Conservation (phyloP, 805 yeast species). For the Suhomyces vadensis region DNA sequence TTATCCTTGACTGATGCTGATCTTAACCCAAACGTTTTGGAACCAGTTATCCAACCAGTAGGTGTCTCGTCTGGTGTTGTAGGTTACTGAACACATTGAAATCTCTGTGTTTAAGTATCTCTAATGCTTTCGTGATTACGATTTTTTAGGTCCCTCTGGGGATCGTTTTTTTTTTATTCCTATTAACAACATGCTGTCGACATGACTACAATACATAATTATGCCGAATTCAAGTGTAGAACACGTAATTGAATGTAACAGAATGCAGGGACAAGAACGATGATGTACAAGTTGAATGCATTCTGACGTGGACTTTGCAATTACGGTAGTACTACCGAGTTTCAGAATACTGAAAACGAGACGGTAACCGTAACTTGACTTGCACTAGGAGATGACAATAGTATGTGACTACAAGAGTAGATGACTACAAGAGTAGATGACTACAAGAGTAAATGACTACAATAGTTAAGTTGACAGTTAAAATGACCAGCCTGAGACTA, state of each 20-base stretch:
- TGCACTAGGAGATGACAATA: too few relatives aligned
- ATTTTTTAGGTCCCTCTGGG: too few relatives aligned
- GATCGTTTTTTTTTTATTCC: slow-evolving; percentile 1
- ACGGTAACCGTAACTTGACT: too few relatives aligned
- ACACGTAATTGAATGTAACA: not conserved
- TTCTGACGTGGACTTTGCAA: too few relatives aligned
- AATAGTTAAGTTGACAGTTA: too few relatives aligned
- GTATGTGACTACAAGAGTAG: too few relatives aligned
- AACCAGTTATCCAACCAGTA: slow-evolving; percentile 61
- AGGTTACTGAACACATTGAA: not conserved
- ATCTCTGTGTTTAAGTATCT: not conserved
- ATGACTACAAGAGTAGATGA: too few relatives aligned
- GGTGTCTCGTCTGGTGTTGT: slow-evolving; percentile 71
- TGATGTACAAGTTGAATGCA: not conserved
- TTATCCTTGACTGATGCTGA: slow-evolving; percentile 61
- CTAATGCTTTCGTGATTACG: too few relatives aligned
- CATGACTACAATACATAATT: slow-evolving; percentile 16
- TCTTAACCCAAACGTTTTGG: slow-evolving; percentile 64
- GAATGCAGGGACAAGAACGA: not conserved
- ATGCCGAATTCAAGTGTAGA: not conserved
- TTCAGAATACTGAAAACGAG: too few relatives aligned
- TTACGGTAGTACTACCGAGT: too few relatives aligned
- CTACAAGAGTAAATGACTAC: too few relatives aligned
- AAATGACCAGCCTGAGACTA: too few relatives aligned
- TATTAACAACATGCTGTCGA: slow-evolving; percentile 1